Percentiles rank a stretch among this genome's conserved stretches.
These are phyloP conservation scores for Ustilago cynodontis DNA, from an alignment of 1,284 basidiomycete species.

Conservation along the genomic window DNA sequence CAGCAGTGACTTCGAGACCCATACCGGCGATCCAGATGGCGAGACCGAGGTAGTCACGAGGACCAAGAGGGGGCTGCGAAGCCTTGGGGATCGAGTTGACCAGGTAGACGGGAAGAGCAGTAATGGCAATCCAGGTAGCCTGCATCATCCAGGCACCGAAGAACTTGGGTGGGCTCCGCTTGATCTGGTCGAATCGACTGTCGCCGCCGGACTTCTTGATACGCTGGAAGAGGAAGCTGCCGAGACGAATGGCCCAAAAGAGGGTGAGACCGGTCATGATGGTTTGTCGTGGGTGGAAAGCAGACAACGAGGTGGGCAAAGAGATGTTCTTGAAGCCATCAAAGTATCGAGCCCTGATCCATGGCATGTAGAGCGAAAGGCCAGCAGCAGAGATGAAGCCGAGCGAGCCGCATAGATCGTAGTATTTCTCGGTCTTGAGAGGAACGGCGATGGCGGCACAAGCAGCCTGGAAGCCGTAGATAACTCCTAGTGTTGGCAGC, in stretches of 20 bases:
- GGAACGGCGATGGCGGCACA: constrained; percentile 53
- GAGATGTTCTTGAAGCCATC: constrained; percentile 48
- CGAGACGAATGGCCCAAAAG: constrained; percentile 78
- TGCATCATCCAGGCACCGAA: constrained; percentile 79
- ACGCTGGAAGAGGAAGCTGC: constrained; percentile 76
- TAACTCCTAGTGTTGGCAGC: constrained; percentile 55
- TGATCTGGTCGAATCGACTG: constrained; percentile 79
- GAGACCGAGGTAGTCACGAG: constrained; percentile 76
- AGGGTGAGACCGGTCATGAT: constrained; percentile 74
- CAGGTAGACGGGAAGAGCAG: constrained; percentile 73
- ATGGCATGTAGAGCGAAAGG: constrained; percentile 76
- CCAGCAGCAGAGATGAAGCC: constrained; percentile 79
- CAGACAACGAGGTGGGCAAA: constrained; percentile 61
- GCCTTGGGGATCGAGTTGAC: constrained; percentile 76
- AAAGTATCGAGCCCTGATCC: constrained; percentile 43
- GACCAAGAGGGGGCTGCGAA: constrained; percentile 75
- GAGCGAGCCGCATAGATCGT: constrained; percentile 73
- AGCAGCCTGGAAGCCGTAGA: constrained; percentile 60
- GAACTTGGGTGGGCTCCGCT: constrained; percentile 76
- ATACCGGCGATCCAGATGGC: constrained; percentile 73
- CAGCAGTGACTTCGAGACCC: constrained; percentile 69
- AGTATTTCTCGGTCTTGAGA: constrained; percentile 61
- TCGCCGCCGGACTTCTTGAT: constrained; percentile 75
- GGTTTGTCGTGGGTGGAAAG: constrained; percentile 77
- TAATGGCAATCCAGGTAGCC: constrained; percentile 80